phyloP scores from a whole-genome alignment of 371 early-diverging fungal genomes.

The Mortierella sp. region DNA sequence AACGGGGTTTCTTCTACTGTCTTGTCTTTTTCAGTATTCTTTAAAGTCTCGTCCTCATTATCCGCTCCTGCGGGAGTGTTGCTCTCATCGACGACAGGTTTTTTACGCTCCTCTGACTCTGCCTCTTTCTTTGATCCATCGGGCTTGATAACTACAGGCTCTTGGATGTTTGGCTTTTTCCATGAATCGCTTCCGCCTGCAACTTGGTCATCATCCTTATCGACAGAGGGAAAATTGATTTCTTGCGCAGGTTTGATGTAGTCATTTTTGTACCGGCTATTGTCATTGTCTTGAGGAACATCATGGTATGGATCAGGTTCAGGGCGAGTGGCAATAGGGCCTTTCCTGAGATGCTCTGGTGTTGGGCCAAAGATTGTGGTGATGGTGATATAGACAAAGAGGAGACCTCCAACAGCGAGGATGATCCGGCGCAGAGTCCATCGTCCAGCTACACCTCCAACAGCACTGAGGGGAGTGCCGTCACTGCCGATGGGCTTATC shows the following conservation, averaged over 20 bases:
- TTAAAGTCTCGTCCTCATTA: conserved; percentile 1
- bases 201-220: conserved; percentile 4
- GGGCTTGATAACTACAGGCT: not conserved
- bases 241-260: conserved; percentile 7
- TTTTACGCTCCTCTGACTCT: not conserved
- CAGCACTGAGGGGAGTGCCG: not conserved
- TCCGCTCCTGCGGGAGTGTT: conserved; percentile 10
- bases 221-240: conserved; percentile 15
- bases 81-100: conserved; percentile 5
- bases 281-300: conserved; percentile 15
- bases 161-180: conserved; percentile 1
- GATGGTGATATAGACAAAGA: conserved; percentile 43
- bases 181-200: not conserved
- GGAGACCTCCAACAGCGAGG: conserved; percentile 36
- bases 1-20: conserved; percentile 11
- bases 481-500: conserved; percentile 34
- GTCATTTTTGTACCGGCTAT: conserved; percentile 4
- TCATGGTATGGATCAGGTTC: conserved; percentile 33
- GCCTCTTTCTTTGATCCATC: conserved; percentile 6
- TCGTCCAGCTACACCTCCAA: conserved; percentile 10
- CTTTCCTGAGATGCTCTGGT: conserved; percentile 21
- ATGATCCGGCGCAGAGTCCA: conserved; percentile 39
- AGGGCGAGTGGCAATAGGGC: conserved; percentile 19
- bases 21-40: not conserved
- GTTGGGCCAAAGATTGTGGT: conserved; percentile 34